Conservation (phyloP, 805 yeast genomes). For the Metschnikowia hibisci region DNA sequence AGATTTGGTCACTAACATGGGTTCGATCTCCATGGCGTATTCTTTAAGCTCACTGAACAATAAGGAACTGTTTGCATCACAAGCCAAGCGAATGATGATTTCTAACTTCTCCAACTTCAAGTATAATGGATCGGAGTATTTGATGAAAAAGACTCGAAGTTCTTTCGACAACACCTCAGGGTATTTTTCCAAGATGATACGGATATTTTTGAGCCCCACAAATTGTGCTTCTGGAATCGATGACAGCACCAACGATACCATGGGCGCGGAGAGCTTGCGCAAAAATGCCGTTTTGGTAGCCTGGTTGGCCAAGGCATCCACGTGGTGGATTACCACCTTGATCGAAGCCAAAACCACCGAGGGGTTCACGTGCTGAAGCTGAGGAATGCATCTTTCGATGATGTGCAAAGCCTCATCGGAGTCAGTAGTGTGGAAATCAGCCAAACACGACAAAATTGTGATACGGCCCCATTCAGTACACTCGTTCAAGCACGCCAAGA, state of each 20-base stretch:
- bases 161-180: slow-evolving; percentile 77
- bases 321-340: slow-evolving; percentile 71
- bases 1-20: slow-evolving; percentile 65
- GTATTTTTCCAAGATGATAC: slow-evolving; percentile 83
- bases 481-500: slow-evolving; percentile 84
- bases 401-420: slow-evolving; percentile 74
- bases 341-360: slow-evolving; percentile 87
- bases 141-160: slow-evolving; percentile 83
- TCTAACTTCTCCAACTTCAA: slow-evolving; percentile 75
- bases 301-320: slow-evolving; percentile 39
- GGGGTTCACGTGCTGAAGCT: slow-evolving; percentile 94
- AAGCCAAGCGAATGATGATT: slow-evolving; percentile 65
- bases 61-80: slow-evolving; percentile 53
- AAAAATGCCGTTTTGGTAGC: slow-evolving; percentile 45
- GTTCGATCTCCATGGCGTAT: slow-evolving; percentile 82
- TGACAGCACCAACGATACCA: slow-evolving; percentile 80
- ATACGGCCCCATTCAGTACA: slow-evolving; percentile 99
- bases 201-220: slow-evolving; percentile 85
- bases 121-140: slow-evolving; percentile 79
- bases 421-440: slow-evolving; percentile 59
- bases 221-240: slow-evolving; percentile 90
- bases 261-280: slow-evolving; percentile 76
- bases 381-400: slow-evolving; percentile 87
- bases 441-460: slow-evolving; percentile 75
- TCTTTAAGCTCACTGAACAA: slow-evolving; percentile 70